Percentiles rank a stretch among this genome's conserved stretches.
phyloP scores from a whole-genome alignment of 2,329 filamentous ascomycete genomes.

The Endothia cerciana region DNA sequence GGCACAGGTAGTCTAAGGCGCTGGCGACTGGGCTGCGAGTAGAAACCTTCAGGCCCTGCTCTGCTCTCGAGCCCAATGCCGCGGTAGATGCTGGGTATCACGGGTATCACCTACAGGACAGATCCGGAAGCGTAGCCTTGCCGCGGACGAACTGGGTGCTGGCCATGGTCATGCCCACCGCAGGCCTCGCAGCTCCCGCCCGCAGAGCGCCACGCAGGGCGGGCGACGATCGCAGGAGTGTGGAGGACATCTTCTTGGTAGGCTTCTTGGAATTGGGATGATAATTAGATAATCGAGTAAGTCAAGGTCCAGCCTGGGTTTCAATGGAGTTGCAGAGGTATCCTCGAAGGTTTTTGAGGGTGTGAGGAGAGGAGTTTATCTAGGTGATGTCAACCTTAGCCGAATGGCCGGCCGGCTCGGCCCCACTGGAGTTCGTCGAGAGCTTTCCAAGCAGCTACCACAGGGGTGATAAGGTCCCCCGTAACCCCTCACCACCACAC shows the following conservation, averaged over 20 bases:
- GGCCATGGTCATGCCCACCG: constrained; percentile 61
- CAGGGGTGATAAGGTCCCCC: neutral
- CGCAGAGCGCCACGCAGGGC: constrained; percentile 73
- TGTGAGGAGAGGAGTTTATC: neutral
- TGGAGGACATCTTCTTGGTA: constrained; percentile 72
- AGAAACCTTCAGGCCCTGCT: neutral
- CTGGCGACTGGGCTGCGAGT: neutral
- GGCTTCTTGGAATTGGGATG: constrained; percentile 25
- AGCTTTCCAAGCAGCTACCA: neutral
- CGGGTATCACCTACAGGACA: constrained; percentile 60
- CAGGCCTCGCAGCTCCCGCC: constrained; percentile 64
- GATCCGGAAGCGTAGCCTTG: constrained; percentile 92
- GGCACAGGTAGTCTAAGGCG: neutral
- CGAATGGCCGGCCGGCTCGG: neutral
- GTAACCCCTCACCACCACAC: no score
- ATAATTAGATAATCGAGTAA: constrained; percentile 9
- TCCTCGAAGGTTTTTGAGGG: neutral
- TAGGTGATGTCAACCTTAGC: constrained; percentile 20
- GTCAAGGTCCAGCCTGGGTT: neutral
- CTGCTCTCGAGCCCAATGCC: neutral
- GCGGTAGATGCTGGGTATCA: neutral
- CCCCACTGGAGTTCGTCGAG: neutral
- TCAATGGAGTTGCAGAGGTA: neutral
- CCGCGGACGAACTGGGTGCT: constrained; percentile 78
- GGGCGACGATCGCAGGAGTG: constrained; percentile 72